Percentiles rank a stretch among this genome's conserved stretches.
Evolutionary conservation across 495 filamentous ascomycete species (phyloP).

Genomic region (Annulohypoxylon stygium): DNA sequence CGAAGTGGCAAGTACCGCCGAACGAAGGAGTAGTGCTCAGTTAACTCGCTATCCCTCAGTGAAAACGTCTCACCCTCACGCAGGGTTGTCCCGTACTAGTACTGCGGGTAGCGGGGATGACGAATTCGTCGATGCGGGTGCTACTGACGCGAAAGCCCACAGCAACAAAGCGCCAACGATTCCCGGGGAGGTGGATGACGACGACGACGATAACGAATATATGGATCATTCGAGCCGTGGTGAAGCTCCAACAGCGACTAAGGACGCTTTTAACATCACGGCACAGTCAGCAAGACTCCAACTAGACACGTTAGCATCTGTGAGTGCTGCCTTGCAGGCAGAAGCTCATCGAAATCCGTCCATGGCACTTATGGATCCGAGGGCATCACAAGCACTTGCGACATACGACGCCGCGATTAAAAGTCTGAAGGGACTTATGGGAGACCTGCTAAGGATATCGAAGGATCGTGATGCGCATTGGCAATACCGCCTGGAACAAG

Average conservation of each 20-base stretch:
- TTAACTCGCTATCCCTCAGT: constrained; percentile 57
- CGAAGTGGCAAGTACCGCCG: constrained; percentile 64
- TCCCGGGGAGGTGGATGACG: constrained; percentile 59
- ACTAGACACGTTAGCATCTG: constrained; percentile 85
- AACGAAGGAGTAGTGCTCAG: constrained; percentile 61
- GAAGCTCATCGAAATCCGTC: constrained; percentile 78
- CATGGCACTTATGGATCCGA: constrained; percentile 77
- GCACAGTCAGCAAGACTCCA: constrained; percentile 95
- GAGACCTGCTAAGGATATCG: constrained; percentile 90
- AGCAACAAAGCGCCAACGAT: constrained; percentile 32
- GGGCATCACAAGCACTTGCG: constrained; percentile 79
- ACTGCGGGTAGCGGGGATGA: constrained; percentile 58
- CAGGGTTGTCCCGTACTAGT: constrained; percentile 52
- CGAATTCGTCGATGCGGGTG: constrained; percentile 57
- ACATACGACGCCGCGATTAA: constrained; percentile 91
- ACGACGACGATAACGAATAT: constrained; percentile 85
- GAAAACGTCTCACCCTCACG: constrained; percentile 45
- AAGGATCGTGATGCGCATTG: constrained; percentile 95
- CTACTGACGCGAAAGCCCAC: constrained; percentile 51
- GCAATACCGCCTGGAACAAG: constrained; percentile 93
- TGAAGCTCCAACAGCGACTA: constrained; percentile 76
- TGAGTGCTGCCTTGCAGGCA: constrained; percentile 81
- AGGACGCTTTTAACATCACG: constrained; percentile 94
- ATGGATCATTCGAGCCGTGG: constrained; percentile 85
- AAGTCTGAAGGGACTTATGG: constrained; percentile 86